Conservation (phyloP, 805 yeast genomes). For the Ogataea pilisensis region DNA sequence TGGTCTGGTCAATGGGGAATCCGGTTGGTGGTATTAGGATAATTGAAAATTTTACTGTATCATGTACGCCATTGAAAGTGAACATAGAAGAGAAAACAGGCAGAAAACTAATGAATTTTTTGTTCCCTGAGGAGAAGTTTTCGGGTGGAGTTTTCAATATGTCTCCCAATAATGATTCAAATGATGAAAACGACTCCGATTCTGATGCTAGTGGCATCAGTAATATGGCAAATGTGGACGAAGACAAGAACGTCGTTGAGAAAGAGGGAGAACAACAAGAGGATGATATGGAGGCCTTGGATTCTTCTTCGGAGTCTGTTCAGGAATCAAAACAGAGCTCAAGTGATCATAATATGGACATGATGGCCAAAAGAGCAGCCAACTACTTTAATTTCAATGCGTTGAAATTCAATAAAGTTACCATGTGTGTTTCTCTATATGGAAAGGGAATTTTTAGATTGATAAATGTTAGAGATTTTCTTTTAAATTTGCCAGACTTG, state of each 20-base stretch:
- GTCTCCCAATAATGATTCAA: too few relatives aligned
- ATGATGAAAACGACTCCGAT: too few relatives aligned
- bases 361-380: constrained; percentile 75
- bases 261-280: too few relatives aligned
- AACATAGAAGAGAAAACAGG: constrained; percentile 73
- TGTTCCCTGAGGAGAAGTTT: constrained; percentile 64
- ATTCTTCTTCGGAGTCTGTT: too few relatives aligned
- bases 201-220: background rate
- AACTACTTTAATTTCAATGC: constrained; percentile 64
- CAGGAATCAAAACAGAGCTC: background rate
- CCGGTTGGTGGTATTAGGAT: constrained; percentile 93
- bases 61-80: constrained; percentile 61
- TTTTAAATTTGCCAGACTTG: constrained; percentile 59
- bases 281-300: too few relatives aligned
- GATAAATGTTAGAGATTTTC: constrained; percentile 73
- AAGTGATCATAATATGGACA: constrained; percentile 27
- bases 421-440: constrained; percentile 68
- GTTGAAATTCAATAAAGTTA: constrained; percentile 46
- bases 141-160: too few relatives aligned
- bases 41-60: constrained; percentile 57
- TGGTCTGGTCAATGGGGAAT: constrained; percentile 73
- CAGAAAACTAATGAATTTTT: constrained; percentile 55
- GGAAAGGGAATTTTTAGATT: constrained; percentile 68
- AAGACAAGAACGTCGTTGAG: too few relatives aligned
- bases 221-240: background rate